phyloP scores from a whole-genome alignment of 495 filamentous ascomycete genomes.

The Bacidia rubella region DNA sequence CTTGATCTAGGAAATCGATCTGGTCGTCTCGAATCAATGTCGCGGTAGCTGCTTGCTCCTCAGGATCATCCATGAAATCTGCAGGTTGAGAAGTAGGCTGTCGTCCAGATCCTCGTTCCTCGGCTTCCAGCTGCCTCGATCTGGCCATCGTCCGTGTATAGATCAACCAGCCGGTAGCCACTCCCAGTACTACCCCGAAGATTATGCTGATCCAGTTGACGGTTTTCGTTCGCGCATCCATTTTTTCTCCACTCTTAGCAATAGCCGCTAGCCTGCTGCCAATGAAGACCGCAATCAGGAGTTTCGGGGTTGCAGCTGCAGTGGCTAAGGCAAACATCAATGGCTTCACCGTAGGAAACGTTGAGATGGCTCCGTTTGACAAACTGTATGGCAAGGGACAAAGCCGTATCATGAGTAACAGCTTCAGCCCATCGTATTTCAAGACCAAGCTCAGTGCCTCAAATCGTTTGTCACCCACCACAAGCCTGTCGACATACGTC shows the following conservation, averaged over 20 bases:
- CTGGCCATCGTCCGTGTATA: conserved; percentile 75
- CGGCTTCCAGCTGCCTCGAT: conserved; percentile 70
- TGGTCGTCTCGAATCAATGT: conserved; percentile 35
- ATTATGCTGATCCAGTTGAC: conserved; percentile 77
- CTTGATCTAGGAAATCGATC: conserved; percentile 33
- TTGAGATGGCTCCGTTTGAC: conserved; percentile 86
- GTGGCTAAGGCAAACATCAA: conserved; percentile 70
- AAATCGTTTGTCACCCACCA: conserved; percentile 69
- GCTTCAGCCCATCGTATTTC: conserved; percentile 72
- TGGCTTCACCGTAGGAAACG: conserved; percentile 75
- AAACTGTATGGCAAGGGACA: conserved; percentile 92
- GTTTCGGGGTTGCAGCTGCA: conserved; percentile 61
- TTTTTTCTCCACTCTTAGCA: conserved; percentile 43
- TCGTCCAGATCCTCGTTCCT: conserved; percentile 47
- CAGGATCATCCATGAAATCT: conserved; percentile 33
- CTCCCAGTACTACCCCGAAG: conserved; percentile 52
- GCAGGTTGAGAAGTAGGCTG: conserved; percentile 24
- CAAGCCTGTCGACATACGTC: conserved; percentile 61
- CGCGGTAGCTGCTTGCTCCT: conserved; percentile 29
- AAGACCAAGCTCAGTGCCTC: conserved; percentile 53
- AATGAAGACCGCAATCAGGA: conserved; percentile 87
- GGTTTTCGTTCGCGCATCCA: conserved; percentile 39
- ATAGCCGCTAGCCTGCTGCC: conserved; percentile 64
- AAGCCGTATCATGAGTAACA: conserved; percentile 83
- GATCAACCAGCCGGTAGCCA: conserved; percentile 68